Percentiles rank a stretch among this genome's conserved stretches.
phyloP scores from a whole-genome alignment of 345 rosid genomes.

The Hirschfeldia incana region DNA sequence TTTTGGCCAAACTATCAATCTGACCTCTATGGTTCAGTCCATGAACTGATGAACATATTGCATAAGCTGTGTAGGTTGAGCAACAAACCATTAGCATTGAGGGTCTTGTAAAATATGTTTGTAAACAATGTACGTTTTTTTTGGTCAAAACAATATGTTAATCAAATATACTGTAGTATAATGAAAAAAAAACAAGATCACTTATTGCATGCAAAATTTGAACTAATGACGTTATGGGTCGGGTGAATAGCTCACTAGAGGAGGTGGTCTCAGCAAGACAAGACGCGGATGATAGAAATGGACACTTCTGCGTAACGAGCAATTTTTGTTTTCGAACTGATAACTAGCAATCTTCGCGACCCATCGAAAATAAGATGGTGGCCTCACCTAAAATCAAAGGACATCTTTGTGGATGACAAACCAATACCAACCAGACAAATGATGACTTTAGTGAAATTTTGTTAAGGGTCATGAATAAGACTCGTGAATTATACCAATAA shows the following conservation, averaged over 20 bases:
- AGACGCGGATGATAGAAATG: conserved; percentile 7
- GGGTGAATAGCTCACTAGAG: not conserved
- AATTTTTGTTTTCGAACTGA: not conserved
- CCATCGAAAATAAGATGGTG: not conserved
- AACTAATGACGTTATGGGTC: not conserved
- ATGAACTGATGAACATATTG: not conserved
- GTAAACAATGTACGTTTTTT: not conserved
- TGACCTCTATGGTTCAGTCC: not conserved
- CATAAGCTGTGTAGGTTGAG: not conserved
- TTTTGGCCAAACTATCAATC: not conserved
- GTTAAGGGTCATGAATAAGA: conserved; percentile 4
- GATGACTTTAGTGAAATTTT: conserved; percentile 15
- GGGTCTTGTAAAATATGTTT: not conserved
- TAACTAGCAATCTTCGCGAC: not conserved
- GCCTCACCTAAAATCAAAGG: not conserved
- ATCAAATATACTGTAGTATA: too few species aligned
- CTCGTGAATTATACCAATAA: not conserved
- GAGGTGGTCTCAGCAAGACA: conserved; percentile 17
- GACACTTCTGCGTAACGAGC: conserved; percentile 1
- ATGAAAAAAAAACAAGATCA: not conserved
- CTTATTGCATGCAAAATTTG: conserved; percentile 1
- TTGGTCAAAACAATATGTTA: not conserved
- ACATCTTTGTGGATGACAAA: conserved; percentile 14
- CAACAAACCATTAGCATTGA: not conserved
- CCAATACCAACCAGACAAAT: conserved; percentile 7